Evolutionary conservation across 1,284 basidiomycete species (phyloP).

Genomic region (Trichosporon asahii): DNA sequence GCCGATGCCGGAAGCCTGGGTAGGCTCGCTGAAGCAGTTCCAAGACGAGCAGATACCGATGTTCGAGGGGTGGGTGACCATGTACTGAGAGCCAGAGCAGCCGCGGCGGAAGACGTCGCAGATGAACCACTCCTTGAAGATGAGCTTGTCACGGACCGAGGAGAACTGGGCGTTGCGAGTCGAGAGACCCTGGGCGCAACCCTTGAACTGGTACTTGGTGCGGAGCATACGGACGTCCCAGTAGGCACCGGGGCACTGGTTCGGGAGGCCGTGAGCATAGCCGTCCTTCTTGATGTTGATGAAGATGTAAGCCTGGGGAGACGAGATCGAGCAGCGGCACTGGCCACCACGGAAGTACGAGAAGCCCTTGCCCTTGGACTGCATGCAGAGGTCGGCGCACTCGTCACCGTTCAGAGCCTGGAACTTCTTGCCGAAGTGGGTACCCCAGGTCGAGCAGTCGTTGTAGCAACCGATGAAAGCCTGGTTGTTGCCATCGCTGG

Average conservation of each 20-base stretch:
- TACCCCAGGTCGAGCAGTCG: slow-evolving; percentile 9
- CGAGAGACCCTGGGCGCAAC: neutral
- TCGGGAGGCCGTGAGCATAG: slow-evolving; percentile 5
- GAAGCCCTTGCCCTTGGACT: slow-evolving; percentile 6
- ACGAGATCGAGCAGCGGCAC: slow-evolving; percentile 7
- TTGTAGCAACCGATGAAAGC: slow-evolving; percentile 8
- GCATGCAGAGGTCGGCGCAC: neutral
- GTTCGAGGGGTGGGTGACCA: slow-evolving; percentile 4
- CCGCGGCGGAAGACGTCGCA: slow-evolving; percentile 1
- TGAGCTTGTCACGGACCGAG: slow-evolving; percentile 2
- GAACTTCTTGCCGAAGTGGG: neutral
- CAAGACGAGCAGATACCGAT: slow-evolving; percentile 7
- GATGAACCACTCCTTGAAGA: slow-evolving; percentile 11
- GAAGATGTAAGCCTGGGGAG: slow-evolving; percentile 4
- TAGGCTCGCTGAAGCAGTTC: neutral
- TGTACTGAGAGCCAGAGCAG: neutral
- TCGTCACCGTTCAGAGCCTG: slow-evolving; percentile 3
- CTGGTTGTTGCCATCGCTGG: slow-evolving; percentile 5
- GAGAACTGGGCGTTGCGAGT: neutral
- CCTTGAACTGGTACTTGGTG: slow-evolving; percentile 8
- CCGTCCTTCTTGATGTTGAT: slow-evolving; percentile 8
- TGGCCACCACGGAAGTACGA: slow-evolving; percentile 8
- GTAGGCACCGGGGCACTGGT: slow-evolving; percentile 4
- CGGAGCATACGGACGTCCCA: slow-evolving; percentile 5
- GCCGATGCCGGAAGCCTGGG: neutral